phyloP scores from a whole-genome alignment of 495 filamentous ascomycete species.

The Aspergillus saccharolyticus region DNA sequence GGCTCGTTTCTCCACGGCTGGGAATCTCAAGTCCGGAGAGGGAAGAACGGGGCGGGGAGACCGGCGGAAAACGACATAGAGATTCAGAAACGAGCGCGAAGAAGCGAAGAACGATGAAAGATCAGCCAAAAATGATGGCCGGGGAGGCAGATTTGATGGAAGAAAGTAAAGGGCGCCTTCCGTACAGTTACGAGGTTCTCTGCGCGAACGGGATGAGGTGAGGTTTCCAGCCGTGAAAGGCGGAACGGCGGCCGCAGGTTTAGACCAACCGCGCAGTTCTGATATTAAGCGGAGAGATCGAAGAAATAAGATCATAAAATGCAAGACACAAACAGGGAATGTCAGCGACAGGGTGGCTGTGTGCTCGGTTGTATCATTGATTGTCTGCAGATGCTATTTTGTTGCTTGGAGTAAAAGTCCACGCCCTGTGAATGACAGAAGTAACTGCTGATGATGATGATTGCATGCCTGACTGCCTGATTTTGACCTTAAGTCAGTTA shows the following conservation, averaged over 20 bases:
- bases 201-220: conserved; percentile 39
- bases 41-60: conserved; percentile 23
- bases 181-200: conserved; percentile 32
- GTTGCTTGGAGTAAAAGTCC: too few relatives aligned
- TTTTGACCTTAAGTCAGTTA: too few relatives aligned
- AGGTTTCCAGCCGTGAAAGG: conserved; percentile 28
- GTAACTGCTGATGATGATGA: background rate
- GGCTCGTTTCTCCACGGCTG: conserved; percentile 45
- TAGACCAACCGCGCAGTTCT: conserved; percentile 29
- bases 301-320: background rate
- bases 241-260: conserved; percentile 32
- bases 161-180: conserved; percentile 28
- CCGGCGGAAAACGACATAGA: conserved; percentile 36
- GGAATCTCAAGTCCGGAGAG: conserved; percentile 30
- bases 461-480: background rate
- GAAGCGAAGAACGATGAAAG: conserved; percentile 27
- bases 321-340: background rate
- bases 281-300: background rate
- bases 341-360: too few relatives aligned
- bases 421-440: too few relatives aligned
- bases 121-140: conserved; percentile 34
- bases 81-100: conserved; percentile 15
- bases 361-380: too few relatives aligned
- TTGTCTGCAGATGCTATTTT: too few relatives aligned
- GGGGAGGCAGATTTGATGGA: conserved; percentile 34